phyloP scores from a whole-genome alignment of 1,284 basidiomycete species.

The Porodaedalea pini region DNA sequence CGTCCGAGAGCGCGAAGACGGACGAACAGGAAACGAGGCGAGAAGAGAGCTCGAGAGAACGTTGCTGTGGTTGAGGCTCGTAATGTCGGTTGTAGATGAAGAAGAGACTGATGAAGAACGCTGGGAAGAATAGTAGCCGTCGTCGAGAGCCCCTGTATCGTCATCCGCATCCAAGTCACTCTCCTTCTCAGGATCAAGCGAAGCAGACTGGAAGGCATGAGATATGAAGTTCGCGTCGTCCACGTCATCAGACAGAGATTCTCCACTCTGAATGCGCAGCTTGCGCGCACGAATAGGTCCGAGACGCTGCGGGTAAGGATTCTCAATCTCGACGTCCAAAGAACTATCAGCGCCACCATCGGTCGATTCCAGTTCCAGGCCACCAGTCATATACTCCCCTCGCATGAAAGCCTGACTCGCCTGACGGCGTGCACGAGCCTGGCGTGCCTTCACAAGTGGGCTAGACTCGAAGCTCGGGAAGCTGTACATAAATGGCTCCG shows the following conservation, averaged over 20 bases:
- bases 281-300: slow-evolving; percentile 15
- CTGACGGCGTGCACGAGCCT: slow-evolving; percentile 13
- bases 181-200: slow-evolving; percentile 16
- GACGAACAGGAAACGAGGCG: slow-evolving; percentile 10
- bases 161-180: neutral
- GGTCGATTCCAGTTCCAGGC: neutral
- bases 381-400: neutral
- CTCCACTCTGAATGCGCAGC: slow-evolving; percentile 13
- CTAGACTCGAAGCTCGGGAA: slow-evolving; percentile 18
- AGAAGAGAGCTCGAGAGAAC: slow-evolving; percentile 4
- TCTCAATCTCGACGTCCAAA: neutral
- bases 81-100: slow-evolving; percentile 5
- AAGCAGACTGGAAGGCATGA: slow-evolving; percentile 14
- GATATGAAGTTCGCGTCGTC: slow-evolving; percentile 18
- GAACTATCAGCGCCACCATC: neutral
- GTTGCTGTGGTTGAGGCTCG: slow-evolving; percentile 9
- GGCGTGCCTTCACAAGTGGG: slow-evolving; percentile 14
- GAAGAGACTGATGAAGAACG: slow-evolving; percentile 16
- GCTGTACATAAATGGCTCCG: slow-evolving; percentile 19
- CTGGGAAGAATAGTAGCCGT: slow-evolving; percentile 13
- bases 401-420: neutral
- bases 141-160: slow-evolving; percentile 7
- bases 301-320: neutral
- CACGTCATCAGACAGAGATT: slow-evolving; percentile 6
- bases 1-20: slow-evolving; percentile 11